These are phyloP conservation scores for Rhodotorula graminis DNA, from an alignment of 768 basidiomycete species.

Conservation along the genomic window DNA sequence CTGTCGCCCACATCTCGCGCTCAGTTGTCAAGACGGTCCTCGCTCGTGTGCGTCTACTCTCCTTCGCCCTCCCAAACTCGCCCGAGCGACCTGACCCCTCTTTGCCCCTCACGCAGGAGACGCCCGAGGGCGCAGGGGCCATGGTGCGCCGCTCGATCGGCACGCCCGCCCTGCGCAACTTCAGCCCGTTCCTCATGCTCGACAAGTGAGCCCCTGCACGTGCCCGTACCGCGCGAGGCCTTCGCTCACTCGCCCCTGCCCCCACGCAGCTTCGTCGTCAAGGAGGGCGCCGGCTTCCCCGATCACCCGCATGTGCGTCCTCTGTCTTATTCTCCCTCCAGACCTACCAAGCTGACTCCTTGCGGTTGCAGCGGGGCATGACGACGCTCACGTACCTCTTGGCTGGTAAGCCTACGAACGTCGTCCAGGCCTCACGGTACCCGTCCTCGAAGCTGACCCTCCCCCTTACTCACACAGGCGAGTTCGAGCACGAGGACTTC, in stretches of 20 bases:
- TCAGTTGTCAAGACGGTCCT: constrained; percentile 70
- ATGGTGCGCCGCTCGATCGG: constrained; percentile 84
- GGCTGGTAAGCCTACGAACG: constrained; percentile 52
- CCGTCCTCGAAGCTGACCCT: no score
- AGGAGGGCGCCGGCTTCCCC: constrained; percentile 57
- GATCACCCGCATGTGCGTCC: constrained; percentile 12
- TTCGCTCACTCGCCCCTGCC: not conserved
- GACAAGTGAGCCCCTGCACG: constrained; percentile 36
- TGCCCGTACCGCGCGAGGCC: not conserved
- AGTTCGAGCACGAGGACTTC: constrained; percentile 81
- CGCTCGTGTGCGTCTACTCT: constrained; percentile 58
- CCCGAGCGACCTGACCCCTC: constrained; percentile 41
- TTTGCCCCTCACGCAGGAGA: constrained; percentile 50
- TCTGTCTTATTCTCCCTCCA: constrained; percentile 45
- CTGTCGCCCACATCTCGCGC: constrained; percentile 48
- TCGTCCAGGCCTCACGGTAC: not conserved
- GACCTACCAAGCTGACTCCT: constrained; percentile 64
- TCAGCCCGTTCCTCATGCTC: constrained; percentile 82
- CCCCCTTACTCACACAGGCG: not conserved
- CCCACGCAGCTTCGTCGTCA: constrained; percentile 55
- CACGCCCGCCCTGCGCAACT: constrained; percentile 63
- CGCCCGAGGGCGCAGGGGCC: constrained; percentile 64
- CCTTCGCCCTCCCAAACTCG: constrained; percentile 55
- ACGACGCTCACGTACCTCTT: constrained; percentile 70
- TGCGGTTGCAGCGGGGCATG: constrained; percentile 66